Conservation (phyloP, 2,329 filamentous ascomycete species). For the Trichophyton mentagrophytes region DNA sequence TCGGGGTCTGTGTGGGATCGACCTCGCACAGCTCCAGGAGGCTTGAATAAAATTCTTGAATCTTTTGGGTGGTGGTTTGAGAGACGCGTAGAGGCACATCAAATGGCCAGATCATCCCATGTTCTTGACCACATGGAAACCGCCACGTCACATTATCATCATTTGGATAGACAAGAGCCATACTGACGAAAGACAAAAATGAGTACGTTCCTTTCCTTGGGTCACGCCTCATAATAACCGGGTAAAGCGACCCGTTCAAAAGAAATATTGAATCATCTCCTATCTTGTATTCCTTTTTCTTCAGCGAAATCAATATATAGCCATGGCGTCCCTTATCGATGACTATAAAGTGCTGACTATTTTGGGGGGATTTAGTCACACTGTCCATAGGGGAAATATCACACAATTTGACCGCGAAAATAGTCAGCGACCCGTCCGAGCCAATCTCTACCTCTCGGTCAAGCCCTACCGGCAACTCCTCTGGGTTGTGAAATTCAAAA, state of each 20-base stretch:
- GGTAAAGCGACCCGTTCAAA: neutral
- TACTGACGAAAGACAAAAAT: neutral
- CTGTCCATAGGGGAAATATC: neutral
- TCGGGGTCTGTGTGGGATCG: neutral
- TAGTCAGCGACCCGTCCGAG: neutral
- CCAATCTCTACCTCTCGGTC: neutral
- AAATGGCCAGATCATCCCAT: neutral
- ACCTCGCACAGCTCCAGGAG: neutral
- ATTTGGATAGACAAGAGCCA: neutral
- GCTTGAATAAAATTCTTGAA: neutral
- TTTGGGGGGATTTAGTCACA: neutral
- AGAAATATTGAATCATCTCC: neutral
- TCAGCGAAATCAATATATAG: neutral
- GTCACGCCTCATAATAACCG: neutral
- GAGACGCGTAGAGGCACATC: neutral
- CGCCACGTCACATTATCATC: neutral
- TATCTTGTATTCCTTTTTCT: neutral
- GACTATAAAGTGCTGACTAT: neutral
- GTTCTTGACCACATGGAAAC: neutral
- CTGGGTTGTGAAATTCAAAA: neutral
- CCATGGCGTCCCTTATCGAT: neutral
- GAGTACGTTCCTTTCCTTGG: neutral
- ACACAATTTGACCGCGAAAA: neutral
- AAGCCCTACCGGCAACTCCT: neutral
- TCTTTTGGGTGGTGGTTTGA: too few relatives aligned